phyloP scores from a whole-genome alignment of 495 filamentous ascomycete genomes.

The Penicillium bialowiezense region DNA sequence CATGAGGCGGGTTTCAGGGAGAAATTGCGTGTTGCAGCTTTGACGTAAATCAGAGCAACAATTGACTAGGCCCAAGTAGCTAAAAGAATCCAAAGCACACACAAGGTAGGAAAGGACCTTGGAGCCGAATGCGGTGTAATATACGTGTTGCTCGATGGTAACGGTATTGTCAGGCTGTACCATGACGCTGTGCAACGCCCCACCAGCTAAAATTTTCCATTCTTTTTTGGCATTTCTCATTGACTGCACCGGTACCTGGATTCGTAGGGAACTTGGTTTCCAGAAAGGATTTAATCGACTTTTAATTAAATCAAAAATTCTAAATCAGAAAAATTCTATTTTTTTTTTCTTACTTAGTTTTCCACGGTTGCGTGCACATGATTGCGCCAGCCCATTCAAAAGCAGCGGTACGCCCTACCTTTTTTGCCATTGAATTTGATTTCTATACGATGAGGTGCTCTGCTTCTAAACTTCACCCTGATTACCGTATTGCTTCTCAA shows the following conservation, averaged over 20 bases:
- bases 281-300: background rate
- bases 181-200: constrained; percentile 13
- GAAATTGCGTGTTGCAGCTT: background rate
- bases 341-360: constrained; percentile 16
- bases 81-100: too few species aligned
- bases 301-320: background rate
- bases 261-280: background rate
- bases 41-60: background rate
- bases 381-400: constrained; percentile 19
- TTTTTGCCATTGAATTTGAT: background rate
- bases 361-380: constrained; percentile 31
- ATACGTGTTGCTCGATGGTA: background rate
- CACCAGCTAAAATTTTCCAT: constrained; percentile 3
- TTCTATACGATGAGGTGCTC: background rate
- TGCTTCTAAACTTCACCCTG: background rate
- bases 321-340: constrained; percentile 1
- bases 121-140: constrained; percentile 4
- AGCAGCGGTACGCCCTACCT: background rate
- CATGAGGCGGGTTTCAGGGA: too few species aligned
- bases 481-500: too few species aligned
- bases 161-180: constrained; percentile 7
- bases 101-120: constrained; percentile 5
- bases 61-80: too few species aligned
- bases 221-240: constrained; percentile 3
- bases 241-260: constrained; percentile 7